Evolutionary conservation across 2,329 filamentous ascomycete species (phyloP).

Genomic region (Fusarium albosuccineum): DNA sequence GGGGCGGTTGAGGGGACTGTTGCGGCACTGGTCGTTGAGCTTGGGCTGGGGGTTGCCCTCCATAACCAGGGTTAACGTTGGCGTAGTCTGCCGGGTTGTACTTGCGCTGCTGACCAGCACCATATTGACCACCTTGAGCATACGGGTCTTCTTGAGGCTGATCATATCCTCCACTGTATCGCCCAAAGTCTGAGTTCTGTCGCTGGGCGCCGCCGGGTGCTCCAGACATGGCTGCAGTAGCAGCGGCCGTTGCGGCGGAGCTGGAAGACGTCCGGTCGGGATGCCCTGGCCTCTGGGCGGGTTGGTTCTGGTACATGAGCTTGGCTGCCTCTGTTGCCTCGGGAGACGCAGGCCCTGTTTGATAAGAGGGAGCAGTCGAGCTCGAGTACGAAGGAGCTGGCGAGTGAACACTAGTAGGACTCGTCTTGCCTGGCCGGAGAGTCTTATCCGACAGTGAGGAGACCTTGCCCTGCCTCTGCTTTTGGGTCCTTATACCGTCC

Average conservation of each 20-base stretch:
- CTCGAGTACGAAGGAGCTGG: slow-evolving; percentile 53
- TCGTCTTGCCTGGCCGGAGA: slow-evolving; percentile 67
- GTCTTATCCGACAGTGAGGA: slow-evolving; percentile 74
- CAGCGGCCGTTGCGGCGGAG: slow-evolving; percentile 69
- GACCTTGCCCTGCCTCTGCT: slow-evolving; percentile 72
- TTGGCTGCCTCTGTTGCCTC: slow-evolving; percentile 75
- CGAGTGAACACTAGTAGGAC: slow-evolving; percentile 54
- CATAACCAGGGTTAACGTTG: slow-evolving; percentile 65
- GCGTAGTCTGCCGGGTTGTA: slow-evolving; percentile 87
- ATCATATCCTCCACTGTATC: slow-evolving; percentile 51
- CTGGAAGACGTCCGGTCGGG: slow-evolving; percentile 67
- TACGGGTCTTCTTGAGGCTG: slow-evolving; percentile 54
- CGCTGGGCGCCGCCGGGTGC: slow-evolving; percentile 53
- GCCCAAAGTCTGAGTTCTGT: slow-evolving; percentile 51
- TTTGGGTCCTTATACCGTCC: slow-evolving; percentile 84
- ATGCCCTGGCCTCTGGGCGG: slow-evolving; percentile 63
- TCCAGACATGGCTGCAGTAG: slow-evolving; percentile 69
- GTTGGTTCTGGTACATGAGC: slow-evolving; percentile 69
- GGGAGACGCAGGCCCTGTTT: slow-evolving; percentile 46
- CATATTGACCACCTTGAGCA: slow-evolving; percentile 51
- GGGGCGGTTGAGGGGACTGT: slow-evolving; percentile 42
- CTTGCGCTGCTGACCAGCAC: slow-evolving; percentile 65
- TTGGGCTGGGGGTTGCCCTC: slow-evolving; percentile 48
- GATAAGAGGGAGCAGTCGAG: slow-evolving; percentile 44
- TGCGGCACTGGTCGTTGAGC: slow-evolving; percentile 48